Evolutionary conservation across 2,329 filamentous ascomycete genomes (phyloP).

Genomic region (Ophiostoma piceae): DNA sequence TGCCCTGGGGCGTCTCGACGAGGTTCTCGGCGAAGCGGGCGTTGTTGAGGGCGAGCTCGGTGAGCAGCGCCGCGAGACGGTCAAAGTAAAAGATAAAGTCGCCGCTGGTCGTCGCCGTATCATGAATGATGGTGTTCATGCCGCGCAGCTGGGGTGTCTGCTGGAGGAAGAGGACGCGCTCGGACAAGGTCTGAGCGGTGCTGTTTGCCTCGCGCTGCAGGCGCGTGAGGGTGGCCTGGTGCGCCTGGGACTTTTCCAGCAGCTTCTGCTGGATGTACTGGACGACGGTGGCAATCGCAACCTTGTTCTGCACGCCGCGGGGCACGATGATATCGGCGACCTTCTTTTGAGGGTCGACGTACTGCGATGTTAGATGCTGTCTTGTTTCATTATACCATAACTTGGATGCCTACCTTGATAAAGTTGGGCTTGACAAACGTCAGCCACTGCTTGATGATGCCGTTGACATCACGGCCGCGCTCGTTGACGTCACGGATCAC

Average conservation of each 20-base stretch:
- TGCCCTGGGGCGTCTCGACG: conserved; percentile 66
- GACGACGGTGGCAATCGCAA: conserved; percentile 91
- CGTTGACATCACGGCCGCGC: conserved; percentile 80
- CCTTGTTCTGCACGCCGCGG: conserved; percentile 86
- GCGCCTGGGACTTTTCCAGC: conserved; percentile 75
- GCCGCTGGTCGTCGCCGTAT: conserved; percentile 71
- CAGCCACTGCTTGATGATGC: conserved; percentile 98
- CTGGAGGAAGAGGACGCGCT: conserved; percentile 67
- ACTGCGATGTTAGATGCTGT: conserved; percentile 38
- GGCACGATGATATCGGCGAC: conserved; percentile 95
- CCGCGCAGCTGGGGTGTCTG: conserved; percentile 75
- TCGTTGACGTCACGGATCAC: conserved; percentile 84
- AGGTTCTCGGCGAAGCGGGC: conserved; percentile 60
- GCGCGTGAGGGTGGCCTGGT: conserved; percentile 71
- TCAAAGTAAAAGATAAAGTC: conserved; percentile 99
- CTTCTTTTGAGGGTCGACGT: conserved; percentile 84
- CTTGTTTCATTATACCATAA: background rate
- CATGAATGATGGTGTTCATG: conserved; percentile 86
- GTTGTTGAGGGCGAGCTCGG: conserved; percentile 78
- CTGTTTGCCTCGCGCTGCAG: conserved; percentile 60
- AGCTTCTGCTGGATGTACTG: conserved; percentile 88
- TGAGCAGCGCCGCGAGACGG: conserved; percentile 72
- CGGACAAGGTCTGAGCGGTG: conserved; percentile 65
- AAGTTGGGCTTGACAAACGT: conserved; percentile 94
- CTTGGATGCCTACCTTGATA: conserved; percentile 51